Evolutionary conservation across 202 grass and related monocot species (phyloP).

Genomic region (Panicum hallii): DNA sequence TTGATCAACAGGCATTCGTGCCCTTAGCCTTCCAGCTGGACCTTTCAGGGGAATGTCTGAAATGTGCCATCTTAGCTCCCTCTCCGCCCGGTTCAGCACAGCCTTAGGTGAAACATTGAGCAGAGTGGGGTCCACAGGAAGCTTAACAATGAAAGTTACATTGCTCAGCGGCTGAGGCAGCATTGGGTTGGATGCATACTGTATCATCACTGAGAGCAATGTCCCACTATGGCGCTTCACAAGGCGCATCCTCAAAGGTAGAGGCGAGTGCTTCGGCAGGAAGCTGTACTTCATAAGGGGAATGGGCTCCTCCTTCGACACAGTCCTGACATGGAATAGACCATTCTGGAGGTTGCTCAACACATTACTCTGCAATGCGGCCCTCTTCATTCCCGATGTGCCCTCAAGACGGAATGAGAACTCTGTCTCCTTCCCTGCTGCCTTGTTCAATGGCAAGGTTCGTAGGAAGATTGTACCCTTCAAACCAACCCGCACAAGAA

Average conservation of each 20-base stretch:
- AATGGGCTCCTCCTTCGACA: constrained; percentile 80
- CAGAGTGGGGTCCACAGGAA: constrained; percentile 85
- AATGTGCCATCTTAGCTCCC: constrained; percentile 91
- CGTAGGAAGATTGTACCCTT: constrained; percentile 86
- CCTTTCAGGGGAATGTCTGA: constrained; percentile 84
- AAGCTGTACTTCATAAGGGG: constrained; percentile 88
- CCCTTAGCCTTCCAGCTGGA: constrained; percentile 64
- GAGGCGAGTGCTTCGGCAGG: constrained; percentile 78
- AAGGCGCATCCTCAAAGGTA: constrained; percentile 86
- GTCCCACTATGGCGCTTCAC: constrained; percentile 92
- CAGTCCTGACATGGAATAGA: constrained; percentile 80
- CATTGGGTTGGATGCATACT: constrained; percentile 80
- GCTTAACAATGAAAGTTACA: constrained; percentile 84
- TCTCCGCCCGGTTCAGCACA: constrained; percentile 78
- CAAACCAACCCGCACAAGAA: constrained; percentile 80
- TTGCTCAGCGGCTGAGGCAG: constrained; percentile 81
- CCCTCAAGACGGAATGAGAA: constrained; percentile 98
- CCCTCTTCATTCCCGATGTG: constrained; percentile 84
- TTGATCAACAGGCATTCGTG: constrained; percentile 93
- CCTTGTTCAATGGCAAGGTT: constrained; percentile 82
- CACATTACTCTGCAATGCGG: constrained; percentile 69
- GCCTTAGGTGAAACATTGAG: constrained; percentile 92
- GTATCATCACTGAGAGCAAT: constrained; percentile 93
- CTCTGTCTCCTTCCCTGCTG: constrained; percentile 82
- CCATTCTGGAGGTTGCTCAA: constrained; percentile 84